Conservation (phyloP, 352 stramenopile species). For the Saprolegnia parasitica region DNA sequence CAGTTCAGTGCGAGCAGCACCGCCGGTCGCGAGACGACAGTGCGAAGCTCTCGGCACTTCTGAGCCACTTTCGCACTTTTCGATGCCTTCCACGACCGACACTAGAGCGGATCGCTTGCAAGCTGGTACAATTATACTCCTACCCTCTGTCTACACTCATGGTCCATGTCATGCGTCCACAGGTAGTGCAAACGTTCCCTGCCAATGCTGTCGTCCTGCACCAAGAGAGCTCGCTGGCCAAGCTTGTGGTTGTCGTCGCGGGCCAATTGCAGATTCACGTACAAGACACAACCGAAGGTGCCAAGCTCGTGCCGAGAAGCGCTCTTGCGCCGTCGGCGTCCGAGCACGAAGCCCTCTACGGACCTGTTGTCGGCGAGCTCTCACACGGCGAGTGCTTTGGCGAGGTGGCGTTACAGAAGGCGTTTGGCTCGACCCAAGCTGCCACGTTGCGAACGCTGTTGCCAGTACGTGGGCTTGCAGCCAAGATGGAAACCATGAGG, state of each 20-base stretch:
- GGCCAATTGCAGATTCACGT: conserved; percentile 13
- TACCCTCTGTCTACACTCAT: neutral
- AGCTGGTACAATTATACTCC: conserved; percentile 6
- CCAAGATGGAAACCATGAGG: too few relatives aligned
- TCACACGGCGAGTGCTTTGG: conserved; percentile 22
- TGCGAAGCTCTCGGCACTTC: neutral
- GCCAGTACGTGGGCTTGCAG: neutral
- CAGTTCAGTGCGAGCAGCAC: conserved; percentile 14
- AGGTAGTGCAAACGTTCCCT: conserved; percentile 16
- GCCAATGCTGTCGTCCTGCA: conserved; percentile 8
- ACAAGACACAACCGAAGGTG: neutral
- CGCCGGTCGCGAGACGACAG: neutral
- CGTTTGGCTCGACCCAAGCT: neutral
- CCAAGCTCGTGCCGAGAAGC: neutral
- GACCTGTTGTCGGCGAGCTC: conserved; percentile 15
- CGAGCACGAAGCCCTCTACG: conserved; percentile 15
- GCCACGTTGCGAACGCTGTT: conserved; percentile 8
- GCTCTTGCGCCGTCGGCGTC: neutral
- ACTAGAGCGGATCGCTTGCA: neutral
- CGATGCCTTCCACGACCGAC: conserved; percentile 1
- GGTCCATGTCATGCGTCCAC: too few relatives aligned
- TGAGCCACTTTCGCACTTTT: conserved; percentile 10
- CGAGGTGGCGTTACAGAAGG: neutral
- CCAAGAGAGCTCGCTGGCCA: neutral
- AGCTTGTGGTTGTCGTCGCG: conserved; percentile 12